Percentiles rank a stretch among this genome's conserved stretches.
phyloP scores from a whole-genome alignment of 441 rosid genomes.

The Populus hybrid region DNA sequence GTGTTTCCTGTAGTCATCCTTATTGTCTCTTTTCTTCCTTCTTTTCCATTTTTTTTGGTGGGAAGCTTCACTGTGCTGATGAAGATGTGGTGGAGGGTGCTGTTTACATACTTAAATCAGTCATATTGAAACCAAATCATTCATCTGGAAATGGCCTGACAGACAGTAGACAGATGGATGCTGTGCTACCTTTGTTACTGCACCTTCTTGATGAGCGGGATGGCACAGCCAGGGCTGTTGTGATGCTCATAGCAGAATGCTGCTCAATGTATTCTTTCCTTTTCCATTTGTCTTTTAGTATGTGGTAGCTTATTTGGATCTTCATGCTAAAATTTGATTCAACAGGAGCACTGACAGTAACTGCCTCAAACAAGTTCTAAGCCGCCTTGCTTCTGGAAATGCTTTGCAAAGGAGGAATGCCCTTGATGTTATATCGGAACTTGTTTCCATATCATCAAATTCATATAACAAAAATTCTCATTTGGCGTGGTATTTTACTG shows the following conservation, averaged over 20 bases:
- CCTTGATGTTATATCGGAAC: slow-evolving; percentile 71
- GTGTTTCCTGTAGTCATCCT: slow-evolving; percentile 15
- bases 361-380: slow-evolving; percentile 68
- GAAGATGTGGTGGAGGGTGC: slow-evolving; percentile 69
- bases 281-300: slow-evolving; percentile 7
- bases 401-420: slow-evolving; percentile 68
- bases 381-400: slow-evolving; percentile 67
- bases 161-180: slow-evolving; percentile 53
- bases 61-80: slow-evolving; percentile 68
- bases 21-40: slow-evolving; percentile 7
- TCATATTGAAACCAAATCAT: slow-evolving; percentile 50
- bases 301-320: slow-evolving; percentile 9
- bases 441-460: slow-evolving; percentile 44
- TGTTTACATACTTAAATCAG: slow-evolving; percentile 62
- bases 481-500: slow-evolving; percentile 51
- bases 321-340: slow-evolving; percentile 28
- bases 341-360: slow-evolving; percentile 50
- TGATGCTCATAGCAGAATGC: slow-evolving; percentile 71
- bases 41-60: slow-evolving; percentile 22
- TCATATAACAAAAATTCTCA: slow-evolving; percentile 38
- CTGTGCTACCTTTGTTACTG: slow-evolving; percentile 58
- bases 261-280: slow-evolving; percentile 53
- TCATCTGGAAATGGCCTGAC: slow-evolving; percentile 39
- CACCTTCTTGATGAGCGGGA: slow-evolving; percentile 88
- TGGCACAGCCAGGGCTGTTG: slow-evolving; percentile 75